Conservation (phyloP, 1,284 basidiomycete genomes). For the Ustilago trichophora region DNA sequence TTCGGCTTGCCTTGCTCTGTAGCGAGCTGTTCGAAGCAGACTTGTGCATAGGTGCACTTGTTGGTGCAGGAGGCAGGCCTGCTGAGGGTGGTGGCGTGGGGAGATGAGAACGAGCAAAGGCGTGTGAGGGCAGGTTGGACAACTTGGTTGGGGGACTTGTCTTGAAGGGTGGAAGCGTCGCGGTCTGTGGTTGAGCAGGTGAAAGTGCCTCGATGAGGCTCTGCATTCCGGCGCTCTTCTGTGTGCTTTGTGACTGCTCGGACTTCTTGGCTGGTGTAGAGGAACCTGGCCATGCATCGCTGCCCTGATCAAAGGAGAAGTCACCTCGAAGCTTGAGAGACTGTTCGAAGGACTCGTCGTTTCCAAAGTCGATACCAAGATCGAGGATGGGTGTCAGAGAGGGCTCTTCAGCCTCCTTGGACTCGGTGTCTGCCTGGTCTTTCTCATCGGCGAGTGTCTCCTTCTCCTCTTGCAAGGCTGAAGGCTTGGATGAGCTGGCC, state of each 20-base stretch:
- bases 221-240: conserved; percentile 26
- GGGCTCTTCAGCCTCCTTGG: conserved; percentile 25
- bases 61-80: conserved; percentile 33
- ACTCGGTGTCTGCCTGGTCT: neutral
- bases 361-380: conserved; percentile 44
- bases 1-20: conserved; percentile 34
- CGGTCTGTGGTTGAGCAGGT: conserved; percentile 25
- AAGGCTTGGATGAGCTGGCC: conserved; percentile 3
- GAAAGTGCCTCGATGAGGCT: conserved; percentile 30
- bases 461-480: conserved; percentile 2
- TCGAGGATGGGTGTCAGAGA: conserved; percentile 51
- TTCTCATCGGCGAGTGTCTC: conserved; percentile 7
- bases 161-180: conserved; percentile 14
- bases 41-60: conserved; percentile 26
- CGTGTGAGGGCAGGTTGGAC: conserved; percentile 4
- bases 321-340: conserved; percentile 30
- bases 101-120: conserved; percentile 17
- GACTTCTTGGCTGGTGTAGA: neutral
- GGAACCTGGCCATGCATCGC: conserved; percentile 1
- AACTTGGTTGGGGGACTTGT: conserved; percentile 12
- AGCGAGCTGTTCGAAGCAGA: conserved; percentile 23
- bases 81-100: conserved; percentile 39
- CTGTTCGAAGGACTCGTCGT: conserved; percentile 26
- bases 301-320: conserved; percentile 26
- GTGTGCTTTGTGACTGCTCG: neutral